These are phyloP conservation scores for Xylaria hypoxylon DNA, from an alignment of 2,329 filamentous ascomycete species.

Conservation along the genomic window DNA sequence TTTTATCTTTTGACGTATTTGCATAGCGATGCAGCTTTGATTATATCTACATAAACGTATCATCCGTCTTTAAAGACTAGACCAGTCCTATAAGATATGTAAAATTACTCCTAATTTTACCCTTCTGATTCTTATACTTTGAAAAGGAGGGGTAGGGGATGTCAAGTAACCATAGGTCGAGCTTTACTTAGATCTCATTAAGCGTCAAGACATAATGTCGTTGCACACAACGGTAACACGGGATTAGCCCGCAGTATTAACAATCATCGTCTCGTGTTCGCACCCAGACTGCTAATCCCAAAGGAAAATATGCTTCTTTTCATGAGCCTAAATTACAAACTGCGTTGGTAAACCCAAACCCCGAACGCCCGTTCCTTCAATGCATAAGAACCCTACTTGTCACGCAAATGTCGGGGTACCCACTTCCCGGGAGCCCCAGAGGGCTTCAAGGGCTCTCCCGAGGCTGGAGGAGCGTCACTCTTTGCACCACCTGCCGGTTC, in stretches of 20 bases:
- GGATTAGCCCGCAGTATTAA: constrained; percentile 2
- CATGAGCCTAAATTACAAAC: constrained; percentile 48
- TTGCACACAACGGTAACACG: neutral
- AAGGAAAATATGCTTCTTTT: constrained; percentile 40
- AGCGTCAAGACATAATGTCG: neutral
- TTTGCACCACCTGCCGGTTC: constrained; percentile 41
- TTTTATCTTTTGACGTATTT: neutral
- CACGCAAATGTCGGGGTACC: constrained; percentile 63
- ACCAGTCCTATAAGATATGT: neutral
- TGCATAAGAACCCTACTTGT: constrained; percentile 52
- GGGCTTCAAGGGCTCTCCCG: constrained; percentile 62
- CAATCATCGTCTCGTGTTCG: constrained; percentile 32
- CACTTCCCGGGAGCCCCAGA: constrained; percentile 69
- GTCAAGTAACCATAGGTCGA: neutral
- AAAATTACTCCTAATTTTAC: neutral
- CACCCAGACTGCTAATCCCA: constrained; percentile 28
- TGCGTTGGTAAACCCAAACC: constrained; percentile 47
- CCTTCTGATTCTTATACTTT: neutral
- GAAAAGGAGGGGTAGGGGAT: neutral
- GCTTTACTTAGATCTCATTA: neutral
- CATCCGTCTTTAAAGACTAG: too few species aligned
- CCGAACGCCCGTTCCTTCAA: constrained; percentile 48
- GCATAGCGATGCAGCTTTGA: neutral
- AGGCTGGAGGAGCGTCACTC: constrained; percentile 39
- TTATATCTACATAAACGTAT: neutral